A percentile compares a stretch with the other conserved stretches of the same genome.
These are phyloP conservation scores for Saprolegnia parasitica DNA, from an alignment of 352 stramenopile genomes.

Conservation along the genomic window DNA sequence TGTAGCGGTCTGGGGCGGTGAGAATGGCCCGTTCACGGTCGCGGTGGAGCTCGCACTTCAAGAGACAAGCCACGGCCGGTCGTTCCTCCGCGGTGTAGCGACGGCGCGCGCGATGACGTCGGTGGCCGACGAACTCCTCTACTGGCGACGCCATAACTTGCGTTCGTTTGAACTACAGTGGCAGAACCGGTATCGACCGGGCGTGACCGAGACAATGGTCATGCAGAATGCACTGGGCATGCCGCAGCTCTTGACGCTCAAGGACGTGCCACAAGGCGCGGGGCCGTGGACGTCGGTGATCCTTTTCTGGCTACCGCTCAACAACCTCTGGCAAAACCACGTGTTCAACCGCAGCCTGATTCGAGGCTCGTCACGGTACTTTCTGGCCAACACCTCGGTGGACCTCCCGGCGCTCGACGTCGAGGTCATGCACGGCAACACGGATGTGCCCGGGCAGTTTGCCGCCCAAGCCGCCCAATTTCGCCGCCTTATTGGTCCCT, in stretches of 20 bases:
- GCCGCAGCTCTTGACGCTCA: neutral
- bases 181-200: neutral
- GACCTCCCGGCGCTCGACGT: neutral
- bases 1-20: neutral
- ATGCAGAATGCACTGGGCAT: conserved; percentile 18
- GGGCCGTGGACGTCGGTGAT: conserved; percentile 9
- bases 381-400: neutral
- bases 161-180: conserved; percentile 2
- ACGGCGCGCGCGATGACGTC: neutral
- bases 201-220: neutral
- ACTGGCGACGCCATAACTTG: neutral
- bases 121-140: neutral
- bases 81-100: neutral
- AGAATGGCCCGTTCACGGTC: neutral
- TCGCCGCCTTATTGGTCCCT: neutral
- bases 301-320: conserved; percentile 7
- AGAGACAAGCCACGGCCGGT: neutral
- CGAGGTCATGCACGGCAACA: neutral
- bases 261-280: neutral
- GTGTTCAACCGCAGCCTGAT: conserved; percentile 13
- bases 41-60: neutral
- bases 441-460: neutral
- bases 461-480: no score
- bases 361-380: neutral
- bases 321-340: neutral